Evolutionary conservation across 176 grass and related monocot species (phyloP), one percentile per base, ranked within the genome.

Genomic region (Cenchrus purpureus): DNA sequence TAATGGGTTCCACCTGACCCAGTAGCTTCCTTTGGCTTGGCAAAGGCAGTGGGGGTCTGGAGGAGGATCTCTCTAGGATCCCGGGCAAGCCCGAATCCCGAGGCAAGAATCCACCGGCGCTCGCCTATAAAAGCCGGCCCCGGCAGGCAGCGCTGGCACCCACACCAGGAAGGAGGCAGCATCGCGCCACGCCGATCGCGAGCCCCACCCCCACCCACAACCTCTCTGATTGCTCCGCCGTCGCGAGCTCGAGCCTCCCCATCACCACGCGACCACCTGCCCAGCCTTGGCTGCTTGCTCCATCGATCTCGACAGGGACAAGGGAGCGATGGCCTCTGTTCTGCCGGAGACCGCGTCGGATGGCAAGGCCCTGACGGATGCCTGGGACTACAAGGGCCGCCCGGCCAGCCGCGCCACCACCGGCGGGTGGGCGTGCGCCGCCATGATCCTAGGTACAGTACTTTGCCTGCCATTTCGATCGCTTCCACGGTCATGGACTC

Each of bases 381-480:
- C 92, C 28, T 93, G 91, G 91, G 95, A 98, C 77, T 95, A 85
- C 88, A 93, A 90, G 79, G 95, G 93, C 56, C 87, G 95, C 12
- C 93, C 87, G 0, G 93, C 95, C 9, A 14, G 59, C 79, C 85
- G 85, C 13, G 81, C 85, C 31, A 19, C 52, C 65, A 92, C 91
- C 56, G 95, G 95, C 85, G 91, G 93, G 8, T 98, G 91, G 85
- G 69, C 60, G 2, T 82, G 67, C 80, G 90, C 95, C 32, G 95
- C 95, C 80, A 95, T 88, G 93, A 98, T 95, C 86, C 85, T 95
- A 82, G 95, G 94, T 93, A 59, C 25, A 22, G 2, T 11, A 17
- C 17, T 20, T 13, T 16, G 13, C 64, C 29, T 28, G n/a, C 56
- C n/a, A 12, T 80, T 66, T 2, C 37, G 37, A 37, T 81, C 80